phyloP scores from a whole-genome alignment of 345 rosid species.

The Gossypium sturtianum region DNA sequence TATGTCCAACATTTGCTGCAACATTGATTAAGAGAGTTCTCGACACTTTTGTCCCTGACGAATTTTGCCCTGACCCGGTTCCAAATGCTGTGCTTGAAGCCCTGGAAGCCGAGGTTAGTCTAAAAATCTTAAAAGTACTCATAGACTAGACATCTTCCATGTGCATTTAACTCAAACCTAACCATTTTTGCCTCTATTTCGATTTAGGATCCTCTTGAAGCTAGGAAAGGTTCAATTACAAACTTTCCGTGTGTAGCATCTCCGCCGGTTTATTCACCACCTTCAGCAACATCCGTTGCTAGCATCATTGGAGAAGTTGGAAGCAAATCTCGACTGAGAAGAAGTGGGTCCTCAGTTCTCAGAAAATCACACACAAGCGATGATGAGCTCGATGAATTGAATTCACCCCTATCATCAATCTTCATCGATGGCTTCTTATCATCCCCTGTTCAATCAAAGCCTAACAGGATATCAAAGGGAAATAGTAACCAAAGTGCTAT shows the following conservation, averaged over 20 bases:
- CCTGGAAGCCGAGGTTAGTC: constrained; percentile 64
- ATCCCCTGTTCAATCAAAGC: constrained; percentile 27
- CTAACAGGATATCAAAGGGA: constrained; percentile 34
- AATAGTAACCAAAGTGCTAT: constrained; percentile 25
- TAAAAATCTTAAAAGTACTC: not conserved
- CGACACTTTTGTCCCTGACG: constrained; percentile 65
- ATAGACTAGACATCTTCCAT: not conserved
- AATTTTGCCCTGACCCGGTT: constrained; percentile 89
- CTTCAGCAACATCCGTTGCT: constrained; percentile 50
- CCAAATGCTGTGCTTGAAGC: constrained; percentile 76
- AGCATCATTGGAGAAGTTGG: constrained; percentile 38
- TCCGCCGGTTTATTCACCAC: constrained; percentile 51
- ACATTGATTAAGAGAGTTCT: constrained; percentile 75
- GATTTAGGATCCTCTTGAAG: constrained; percentile 42
- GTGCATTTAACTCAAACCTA: not conserved
- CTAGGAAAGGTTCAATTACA: constrained; percentile 33
- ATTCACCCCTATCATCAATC: constrained; percentile 20
- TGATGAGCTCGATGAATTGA: constrained; percentile 85
- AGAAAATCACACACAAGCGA: constrained; percentile 78
- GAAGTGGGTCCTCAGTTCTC: constrained; percentile 57
- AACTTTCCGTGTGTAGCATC: constrained; percentile 55
- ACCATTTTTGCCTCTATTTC: constrained; percentile 10
- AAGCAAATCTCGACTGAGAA: constrained; percentile 37
- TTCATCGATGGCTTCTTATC: constrained; percentile 28
- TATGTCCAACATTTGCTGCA: constrained; percentile 77